A percentile compares a stretch with the other conserved stretches of the same genome.
Conservation (phyloP, 2,329 filamentous ascomycete genomes). For the Phaeosphaeria sp. region DNA sequence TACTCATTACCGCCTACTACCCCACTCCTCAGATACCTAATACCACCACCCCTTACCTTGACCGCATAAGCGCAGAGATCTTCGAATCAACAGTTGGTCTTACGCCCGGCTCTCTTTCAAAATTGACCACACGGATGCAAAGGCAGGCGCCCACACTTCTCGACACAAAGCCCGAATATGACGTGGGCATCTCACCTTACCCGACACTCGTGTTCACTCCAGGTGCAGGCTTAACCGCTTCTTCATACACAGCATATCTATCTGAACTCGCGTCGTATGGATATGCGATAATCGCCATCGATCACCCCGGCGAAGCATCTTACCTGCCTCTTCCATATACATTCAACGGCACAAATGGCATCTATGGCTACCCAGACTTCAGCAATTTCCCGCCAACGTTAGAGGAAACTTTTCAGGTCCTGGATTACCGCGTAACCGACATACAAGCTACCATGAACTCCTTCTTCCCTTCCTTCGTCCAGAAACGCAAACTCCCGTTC, state of each 20-base stretch:
- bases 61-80: slow-evolving; percentile 25
- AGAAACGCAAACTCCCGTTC: slow-evolving; percentile 5
- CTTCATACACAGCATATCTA: slow-evolving; percentile 8
- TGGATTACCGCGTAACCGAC: slow-evolving; percentile 7
- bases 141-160: slow-evolving; percentile 10
- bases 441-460: background rate
- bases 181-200: slow-evolving; percentile 1
- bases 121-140: slow-evolving; percentile 12
- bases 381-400: background rate
- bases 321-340: slow-evolving; percentile 13
- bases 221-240: slow-evolving; percentile 11
- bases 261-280: slow-evolving; percentile 18
- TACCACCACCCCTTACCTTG: slow-evolving; percentile 26
- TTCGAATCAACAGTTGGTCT: slow-evolving; percentile 8
- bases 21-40: slow-evolving; percentile 21
- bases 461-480: slow-evolving; percentile 9
- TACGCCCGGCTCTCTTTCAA: slow-evolving; percentile 4
- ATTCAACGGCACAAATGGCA: slow-evolving; percentile 2
- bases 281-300: slow-evolving; percentile 16
- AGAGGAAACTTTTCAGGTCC: background rate
- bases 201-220: slow-evolving; percentile 22
- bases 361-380: slow-evolving; percentile 9
- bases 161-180: background rate
- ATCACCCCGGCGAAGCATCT: slow-evolving; percentile 22
- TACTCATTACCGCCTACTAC: slow-evolving; percentile 34